Evolutionary conservation across 495 filamentous ascomycete genomes (phyloP).

Genomic region (Neurospora pannonica): DNA sequence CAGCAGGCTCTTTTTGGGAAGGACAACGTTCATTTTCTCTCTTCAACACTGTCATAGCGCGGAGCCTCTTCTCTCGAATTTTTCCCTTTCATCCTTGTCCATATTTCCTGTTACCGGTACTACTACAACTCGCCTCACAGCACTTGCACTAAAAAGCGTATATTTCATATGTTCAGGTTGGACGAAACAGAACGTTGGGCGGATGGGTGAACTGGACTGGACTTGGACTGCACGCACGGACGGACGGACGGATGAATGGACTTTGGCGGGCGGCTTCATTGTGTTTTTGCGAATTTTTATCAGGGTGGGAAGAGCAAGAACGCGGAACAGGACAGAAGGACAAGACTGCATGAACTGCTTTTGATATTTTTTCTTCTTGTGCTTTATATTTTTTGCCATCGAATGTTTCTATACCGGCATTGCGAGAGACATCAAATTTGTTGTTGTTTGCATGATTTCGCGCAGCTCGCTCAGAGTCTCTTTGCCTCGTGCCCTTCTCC

Average conservation of each 20-base stretch:
- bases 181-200: neutral
- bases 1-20: neutral
- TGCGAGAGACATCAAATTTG: neutral
- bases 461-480: neutral
- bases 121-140: neutral
- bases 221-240: neutral
- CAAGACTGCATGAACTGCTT: neutral
- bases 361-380: neutral
- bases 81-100: neutral
- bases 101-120: neutral
- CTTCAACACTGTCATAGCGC: neutral
- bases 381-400: neutral
- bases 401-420: neutral
- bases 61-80: neutral
- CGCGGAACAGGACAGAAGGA: neutral
- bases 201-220: neutral
- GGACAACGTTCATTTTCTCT: neutral
- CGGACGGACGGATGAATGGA: neutral
- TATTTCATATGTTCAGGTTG: neutral
- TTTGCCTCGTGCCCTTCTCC: neutral
- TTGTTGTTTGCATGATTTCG: neutral
- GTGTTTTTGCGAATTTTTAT: neutral
- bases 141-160: neutral
- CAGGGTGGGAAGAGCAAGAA: neutral
- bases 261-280: neutral